phyloP scores from a whole-genome alignment of 768 basidiomycete species.

The Agaricus blazei region DNA sequence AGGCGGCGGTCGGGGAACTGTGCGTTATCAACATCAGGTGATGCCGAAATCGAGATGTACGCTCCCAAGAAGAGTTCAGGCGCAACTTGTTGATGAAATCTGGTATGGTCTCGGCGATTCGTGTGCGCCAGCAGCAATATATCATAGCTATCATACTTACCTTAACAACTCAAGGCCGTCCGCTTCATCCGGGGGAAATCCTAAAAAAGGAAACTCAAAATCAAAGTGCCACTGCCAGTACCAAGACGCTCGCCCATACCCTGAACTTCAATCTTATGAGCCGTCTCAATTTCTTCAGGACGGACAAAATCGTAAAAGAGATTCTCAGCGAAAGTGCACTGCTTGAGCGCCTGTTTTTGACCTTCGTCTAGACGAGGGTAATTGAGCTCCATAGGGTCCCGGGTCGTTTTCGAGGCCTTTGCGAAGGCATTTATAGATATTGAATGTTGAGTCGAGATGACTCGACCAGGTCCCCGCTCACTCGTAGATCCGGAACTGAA shows the following conservation, averaged over 20 bases:
- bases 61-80: conserved; percentile 6
- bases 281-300: not conserved
- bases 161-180: not conserved
- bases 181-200: conserved; percentile 6
- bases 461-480: too few relatives aligned
- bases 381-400: too few relatives aligned
- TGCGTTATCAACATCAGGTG: too few relatives aligned
- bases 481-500: too few relatives aligned
- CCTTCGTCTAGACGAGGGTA: not conserved
- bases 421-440: too few relatives aligned
- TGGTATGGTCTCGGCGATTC: not conserved
- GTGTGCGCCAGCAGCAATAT: too few relatives aligned
- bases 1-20: not conserved
- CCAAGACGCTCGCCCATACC: not conserved
- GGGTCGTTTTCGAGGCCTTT: too few relatives aligned
- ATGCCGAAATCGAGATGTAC: not conserved
- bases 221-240: too few relatives aligned
- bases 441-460: too few relatives aligned
- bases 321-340: not conserved
- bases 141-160: not conserved
- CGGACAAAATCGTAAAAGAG: conserved; percentile 6
- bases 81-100: conserved; percentile 2
- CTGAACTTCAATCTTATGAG: conserved; percentile 3
- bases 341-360: not conserved
- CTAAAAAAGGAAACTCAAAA: not conserved